These are phyloP conservation scores for Elaeagnus macrophylla DNA, from an alignment of 306 rosid genomes.

Conservation along the genomic window DNA sequence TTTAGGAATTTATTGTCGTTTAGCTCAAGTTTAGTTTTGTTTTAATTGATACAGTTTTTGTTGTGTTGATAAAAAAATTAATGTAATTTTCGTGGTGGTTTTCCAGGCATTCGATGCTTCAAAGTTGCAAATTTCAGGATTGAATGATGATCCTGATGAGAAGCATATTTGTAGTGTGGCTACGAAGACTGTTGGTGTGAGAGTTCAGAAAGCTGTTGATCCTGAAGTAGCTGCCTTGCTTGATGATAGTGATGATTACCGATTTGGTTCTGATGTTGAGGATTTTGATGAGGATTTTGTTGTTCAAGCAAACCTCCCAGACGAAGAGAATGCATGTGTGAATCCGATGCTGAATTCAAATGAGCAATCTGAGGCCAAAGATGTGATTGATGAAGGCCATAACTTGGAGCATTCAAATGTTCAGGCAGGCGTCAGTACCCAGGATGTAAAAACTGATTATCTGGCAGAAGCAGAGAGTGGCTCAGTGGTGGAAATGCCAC, in stretches of 20 bases:
- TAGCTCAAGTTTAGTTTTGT: neutral
- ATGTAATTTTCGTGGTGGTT: slow-evolving; percentile 2
- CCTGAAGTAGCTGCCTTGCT: slow-evolving; percentile 82
- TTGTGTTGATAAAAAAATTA: neutral
- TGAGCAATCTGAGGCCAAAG: slow-evolving; percentile 17
- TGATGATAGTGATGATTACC: slow-evolving; percentile 58
- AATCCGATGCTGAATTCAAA: slow-evolving; percentile 7
- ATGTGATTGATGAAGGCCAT: slow-evolving; percentile 13
- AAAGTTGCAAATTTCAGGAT: slow-evolving; percentile 39
- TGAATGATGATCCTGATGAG: slow-evolving; percentile 32
- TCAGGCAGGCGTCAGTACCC: slow-evolving; percentile 17
- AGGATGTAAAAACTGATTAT: slow-evolving; percentile 7
- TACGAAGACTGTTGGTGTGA: slow-evolving; percentile 45
- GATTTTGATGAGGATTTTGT: slow-evolving; percentile 94
- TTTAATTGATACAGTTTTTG: neutral
- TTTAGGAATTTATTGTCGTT: neutral
- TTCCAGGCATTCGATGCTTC: slow-evolving; percentile 91
- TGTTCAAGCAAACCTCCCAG: slow-evolving; percentile 53
- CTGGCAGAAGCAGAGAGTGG: slow-evolving; percentile 9
- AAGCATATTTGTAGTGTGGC: slow-evolving; percentile 46
- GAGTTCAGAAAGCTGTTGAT: slow-evolving; percentile 72
- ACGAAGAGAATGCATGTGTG: slow-evolving; percentile 15
- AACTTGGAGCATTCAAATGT: slow-evolving; percentile 15
- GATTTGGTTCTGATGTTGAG: slow-evolving; percentile 77
- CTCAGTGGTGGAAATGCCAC: slow-evolving; percentile 36